Evolutionary conservation across 441 rosid species (phyloP).

Genomic region (Pelargonium citronellum): DNA sequence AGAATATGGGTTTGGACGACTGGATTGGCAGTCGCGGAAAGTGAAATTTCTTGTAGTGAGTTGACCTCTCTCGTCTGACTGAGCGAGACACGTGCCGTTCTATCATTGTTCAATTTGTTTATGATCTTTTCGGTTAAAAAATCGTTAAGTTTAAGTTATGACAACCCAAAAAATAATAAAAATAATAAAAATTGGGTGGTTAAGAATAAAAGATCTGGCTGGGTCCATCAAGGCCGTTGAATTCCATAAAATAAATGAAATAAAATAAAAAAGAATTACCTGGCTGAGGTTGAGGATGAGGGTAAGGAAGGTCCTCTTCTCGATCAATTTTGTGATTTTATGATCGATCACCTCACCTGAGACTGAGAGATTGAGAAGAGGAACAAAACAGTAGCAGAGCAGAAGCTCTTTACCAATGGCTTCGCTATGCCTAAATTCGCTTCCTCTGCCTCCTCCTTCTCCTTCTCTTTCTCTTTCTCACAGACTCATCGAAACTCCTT

Average conservation of each 20-base stretch:
- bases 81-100: too few relatives aligned
- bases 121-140: too few relatives aligned
- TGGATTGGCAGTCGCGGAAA: too few relatives aligned
- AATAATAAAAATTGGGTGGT: background rate
- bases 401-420: constrained; percentile 39
- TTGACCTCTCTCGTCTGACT: too few relatives aligned
- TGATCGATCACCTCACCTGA: too few relatives aligned
- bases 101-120: too few relatives aligned
- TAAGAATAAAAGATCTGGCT: background rate
- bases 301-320: constrained; percentile 12
- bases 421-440: constrained; percentile 54
- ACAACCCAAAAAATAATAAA: too few relatives aligned
- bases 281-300: constrained; percentile 17
- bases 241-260: background rate
- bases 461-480: constrained; percentile 29
- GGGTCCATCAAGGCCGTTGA: background rate
- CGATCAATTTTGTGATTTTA: background rate
- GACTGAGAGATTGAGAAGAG: too few relatives aligned
- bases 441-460: constrained; percentile 37
- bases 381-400: too few relatives aligned
- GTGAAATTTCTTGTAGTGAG: too few relatives aligned
- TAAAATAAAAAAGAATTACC: background rate
- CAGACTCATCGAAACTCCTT: constrained; percentile 36
- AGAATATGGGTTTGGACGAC: too few relatives aligned
- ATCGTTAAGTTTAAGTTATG: too few relatives aligned